Evolutionary conservation across 495 filamentous ascomycete species (phyloP).

Genomic region (Tirmania nivea): DNA sequence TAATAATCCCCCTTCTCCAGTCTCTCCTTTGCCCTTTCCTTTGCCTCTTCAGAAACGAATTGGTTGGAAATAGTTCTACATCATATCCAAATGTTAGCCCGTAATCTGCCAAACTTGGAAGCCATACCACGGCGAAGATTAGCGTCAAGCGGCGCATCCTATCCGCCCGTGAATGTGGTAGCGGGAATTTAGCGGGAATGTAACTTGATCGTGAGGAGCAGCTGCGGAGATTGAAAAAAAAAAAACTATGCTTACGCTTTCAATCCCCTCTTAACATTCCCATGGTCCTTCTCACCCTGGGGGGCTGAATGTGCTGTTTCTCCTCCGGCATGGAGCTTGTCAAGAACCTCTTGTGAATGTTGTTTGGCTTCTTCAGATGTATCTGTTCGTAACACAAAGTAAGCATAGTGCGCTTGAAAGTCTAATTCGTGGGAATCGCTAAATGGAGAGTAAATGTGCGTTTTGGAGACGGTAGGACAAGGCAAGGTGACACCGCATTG

Average conservation of each 20-base stretch:
- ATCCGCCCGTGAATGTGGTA: too few relatives aligned
- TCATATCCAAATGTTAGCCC: not conserved
- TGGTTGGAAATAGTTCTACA: conserved; percentile 24
- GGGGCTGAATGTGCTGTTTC: not conserved
- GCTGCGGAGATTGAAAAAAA: not conserved
- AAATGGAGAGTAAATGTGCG: too few relatives aligned
- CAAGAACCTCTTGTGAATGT: conserved; percentile 26
- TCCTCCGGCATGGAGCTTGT: conserved; percentile 6
- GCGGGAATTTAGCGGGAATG: too few relatives aligned
- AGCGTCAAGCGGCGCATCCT: too few relatives aligned
- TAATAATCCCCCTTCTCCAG: conserved; percentile 7
- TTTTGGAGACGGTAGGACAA: too few relatives aligned
- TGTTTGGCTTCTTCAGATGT: conserved; percentile 27
- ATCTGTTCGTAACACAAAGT: conserved; percentile 12
- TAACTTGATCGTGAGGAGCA: too few relatives aligned
- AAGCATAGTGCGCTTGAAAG: not conserved
- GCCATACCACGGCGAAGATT: too few relatives aligned
- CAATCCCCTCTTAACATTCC: conserved; percentile 24
- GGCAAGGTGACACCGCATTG: too few relatives aligned
- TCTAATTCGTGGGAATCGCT: too few relatives aligned
- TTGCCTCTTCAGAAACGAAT: conserved; percentile 28
- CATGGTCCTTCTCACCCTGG: conserved; percentile 21
- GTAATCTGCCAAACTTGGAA: too few relatives aligned
- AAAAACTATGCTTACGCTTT: conserved; percentile 20
- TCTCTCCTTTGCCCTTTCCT: conserved; percentile 25